Conservation (phyloP, 345 rosid species). For the Hirschfeldia incana region DNA sequence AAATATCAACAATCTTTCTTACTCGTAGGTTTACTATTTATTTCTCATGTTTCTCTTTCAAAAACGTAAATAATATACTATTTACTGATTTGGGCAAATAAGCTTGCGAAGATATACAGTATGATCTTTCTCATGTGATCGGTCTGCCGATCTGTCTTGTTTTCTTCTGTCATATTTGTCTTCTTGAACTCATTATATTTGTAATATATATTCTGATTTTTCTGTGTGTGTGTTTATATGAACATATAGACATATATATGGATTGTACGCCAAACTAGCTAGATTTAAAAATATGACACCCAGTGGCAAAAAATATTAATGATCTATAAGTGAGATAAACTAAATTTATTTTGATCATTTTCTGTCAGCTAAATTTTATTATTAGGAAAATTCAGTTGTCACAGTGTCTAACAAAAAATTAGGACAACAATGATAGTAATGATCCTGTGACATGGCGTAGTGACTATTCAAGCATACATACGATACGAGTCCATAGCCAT, state of each 20-base stretch:
- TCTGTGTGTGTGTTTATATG: background rate
- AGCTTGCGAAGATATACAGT: conserved; percentile 8
- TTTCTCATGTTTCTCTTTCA: background rate
- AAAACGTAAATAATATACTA: background rate
- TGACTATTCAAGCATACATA: no score
- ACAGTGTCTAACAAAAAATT: no score
- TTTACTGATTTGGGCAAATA: conserved; percentile 21
- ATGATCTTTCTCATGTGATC: conserved; percentile 18
- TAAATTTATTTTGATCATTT: no score
- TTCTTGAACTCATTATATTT: background rate
- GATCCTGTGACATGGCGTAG: no score
- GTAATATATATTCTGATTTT: background rate
- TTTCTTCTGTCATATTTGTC: conserved; percentile 13
- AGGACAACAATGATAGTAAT: no score
- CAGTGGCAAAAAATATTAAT: background rate
- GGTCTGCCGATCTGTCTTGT: conserved; percentile 16
- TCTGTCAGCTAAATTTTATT: no score
- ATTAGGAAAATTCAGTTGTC: no score
- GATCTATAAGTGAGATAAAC: background rate
- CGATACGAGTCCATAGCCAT: no score
- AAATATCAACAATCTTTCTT: background rate
- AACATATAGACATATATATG: background rate
- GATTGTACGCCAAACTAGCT: background rate
- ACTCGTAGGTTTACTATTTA: background rate
- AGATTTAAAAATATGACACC: background rate